Evolutionary conservation across 768 basidiomycete genomes (phyloP).

Genomic region (Amanita pseudoporphyria): DNA sequence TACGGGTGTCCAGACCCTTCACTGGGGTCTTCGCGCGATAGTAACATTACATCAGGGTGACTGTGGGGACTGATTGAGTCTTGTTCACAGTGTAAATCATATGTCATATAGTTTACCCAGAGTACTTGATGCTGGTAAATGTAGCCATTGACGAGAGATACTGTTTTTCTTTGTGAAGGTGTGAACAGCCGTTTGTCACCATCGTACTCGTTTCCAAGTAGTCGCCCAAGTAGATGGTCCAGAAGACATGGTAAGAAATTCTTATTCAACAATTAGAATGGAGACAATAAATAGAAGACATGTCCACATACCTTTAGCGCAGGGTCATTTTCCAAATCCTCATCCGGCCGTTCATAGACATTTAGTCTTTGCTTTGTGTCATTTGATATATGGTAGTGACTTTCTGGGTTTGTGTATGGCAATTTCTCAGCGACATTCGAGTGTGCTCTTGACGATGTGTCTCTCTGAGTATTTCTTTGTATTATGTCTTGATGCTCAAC

Average conservation of each 20-base stretch:
- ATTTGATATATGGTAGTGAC: neutral
- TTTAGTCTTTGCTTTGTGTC: constrained; percentile 4
- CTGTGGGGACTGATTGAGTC: constrained; percentile 28
- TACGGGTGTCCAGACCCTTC: constrained; percentile 16
- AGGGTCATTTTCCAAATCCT: neutral
- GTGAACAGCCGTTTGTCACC: neutral
- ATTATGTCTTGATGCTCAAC: neutral
- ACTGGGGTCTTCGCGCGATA: constrained; percentile 12
- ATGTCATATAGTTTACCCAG: constrained; percentile 30
- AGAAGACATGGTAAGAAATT: neutral
- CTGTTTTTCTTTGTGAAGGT: neutral
- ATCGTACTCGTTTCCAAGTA: no score
- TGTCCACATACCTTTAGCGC: neutral
- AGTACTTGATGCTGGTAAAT: constrained; percentile 21
- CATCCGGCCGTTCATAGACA: neutral
- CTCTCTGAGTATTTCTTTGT: neutral
- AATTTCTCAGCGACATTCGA: neutral
- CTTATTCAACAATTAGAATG: neutral
- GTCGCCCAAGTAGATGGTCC: no score
- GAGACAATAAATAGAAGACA: neutral
- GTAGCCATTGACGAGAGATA: neutral
- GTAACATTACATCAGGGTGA: constrained; percentile 23
- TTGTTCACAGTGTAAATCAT: constrained; percentile 28
- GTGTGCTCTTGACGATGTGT: neutral
- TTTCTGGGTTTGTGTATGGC: neutral